Percentiles rank a stretch among this genome's conserved stretches.
Conservation (phyloP, 1,139 yeast species). For the Diutina ranongensis region DNA sequence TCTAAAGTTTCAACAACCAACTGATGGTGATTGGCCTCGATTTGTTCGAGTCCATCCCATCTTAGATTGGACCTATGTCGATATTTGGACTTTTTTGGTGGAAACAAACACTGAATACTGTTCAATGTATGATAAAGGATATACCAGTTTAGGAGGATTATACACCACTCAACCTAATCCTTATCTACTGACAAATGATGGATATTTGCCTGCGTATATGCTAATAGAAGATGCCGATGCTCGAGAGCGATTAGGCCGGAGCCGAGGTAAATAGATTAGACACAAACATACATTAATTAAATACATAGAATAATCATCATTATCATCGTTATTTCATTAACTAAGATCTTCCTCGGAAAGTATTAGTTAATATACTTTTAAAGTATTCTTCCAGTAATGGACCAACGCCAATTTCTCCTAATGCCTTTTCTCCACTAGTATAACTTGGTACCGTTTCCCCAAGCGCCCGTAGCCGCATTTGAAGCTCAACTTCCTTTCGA, state of each 20-base stretch:
- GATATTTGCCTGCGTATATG: slow-evolving; percentile 55
- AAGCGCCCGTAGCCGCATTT: slow-evolving; percentile 42
- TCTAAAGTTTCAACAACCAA: slow-evolving; percentile 44
- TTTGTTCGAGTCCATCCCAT: slow-evolving; percentile 75
- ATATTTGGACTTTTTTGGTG: slow-evolving; percentile 62
- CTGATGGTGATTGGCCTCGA: slow-evolving; percentile 85
- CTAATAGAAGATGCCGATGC: slow-evolving; percentile 50
- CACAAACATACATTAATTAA: too few species aligned
- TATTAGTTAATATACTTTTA: slow-evolving; percentile 21
- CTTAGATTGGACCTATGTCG: slow-evolving; percentile 67
- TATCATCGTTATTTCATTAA: background rate
- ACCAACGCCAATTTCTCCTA: slow-evolving; percentile 74
- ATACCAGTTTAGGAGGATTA: slow-evolving; percentile 73
- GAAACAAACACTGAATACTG: slow-evolving; percentile 50
- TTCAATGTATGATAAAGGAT: slow-evolving; percentile 60
- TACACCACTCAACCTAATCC: slow-evolving; percentile 61
- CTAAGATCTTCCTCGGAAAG: background rate
- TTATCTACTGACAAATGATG: slow-evolving; percentile 20
- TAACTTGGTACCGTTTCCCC: slow-evolving; percentile 31
- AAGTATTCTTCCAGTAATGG: slow-evolving; percentile 49
- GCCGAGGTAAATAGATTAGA: background rate
- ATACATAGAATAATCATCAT: too few species aligned
- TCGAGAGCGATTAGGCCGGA: slow-evolving; percentile 30
- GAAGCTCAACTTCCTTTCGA: slow-evolving; percentile 65
- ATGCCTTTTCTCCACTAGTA: slow-evolving; percentile 72